phyloP scores from a whole-genome alignment of 1,284 basidiomycete species.

The Acaromyces ingoldii region DNA sequence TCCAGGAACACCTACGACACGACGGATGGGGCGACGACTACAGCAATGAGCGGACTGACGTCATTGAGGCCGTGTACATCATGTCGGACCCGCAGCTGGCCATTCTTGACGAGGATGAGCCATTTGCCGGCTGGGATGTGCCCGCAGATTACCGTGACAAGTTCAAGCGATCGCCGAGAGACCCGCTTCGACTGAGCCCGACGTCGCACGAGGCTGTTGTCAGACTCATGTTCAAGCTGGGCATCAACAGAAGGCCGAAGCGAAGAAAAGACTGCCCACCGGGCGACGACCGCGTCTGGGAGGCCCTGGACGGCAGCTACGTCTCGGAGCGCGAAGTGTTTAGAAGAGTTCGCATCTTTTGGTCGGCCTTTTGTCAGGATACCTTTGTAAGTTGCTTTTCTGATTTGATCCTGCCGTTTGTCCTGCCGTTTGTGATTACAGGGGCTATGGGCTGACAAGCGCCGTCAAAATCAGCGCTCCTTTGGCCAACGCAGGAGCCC shows the following conservation, averaged over 20 bases:
- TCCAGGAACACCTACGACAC: not conserved
- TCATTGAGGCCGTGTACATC: not conserved
- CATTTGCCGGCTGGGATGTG: no score
- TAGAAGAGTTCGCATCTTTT: slow-evolving; percentile 1
- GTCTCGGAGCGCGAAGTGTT: not conserved
- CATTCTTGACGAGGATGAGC: not conserved
- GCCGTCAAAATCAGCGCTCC: no score
- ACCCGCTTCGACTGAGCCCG: no score
- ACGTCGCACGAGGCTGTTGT: not conserved
- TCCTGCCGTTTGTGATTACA: no score
- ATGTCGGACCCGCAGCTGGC: slow-evolving; percentile 3
- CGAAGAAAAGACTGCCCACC: not conserved
- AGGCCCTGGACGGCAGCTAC: not conserved
- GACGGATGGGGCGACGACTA: not conserved
- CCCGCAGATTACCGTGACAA: no score
- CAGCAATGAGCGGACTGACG: not conserved
- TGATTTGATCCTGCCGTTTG: no score
- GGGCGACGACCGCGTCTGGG: not conserved
- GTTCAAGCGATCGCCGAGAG: no score
- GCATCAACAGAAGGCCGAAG: slow-evolving; percentile 1
- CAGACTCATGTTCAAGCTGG: not conserved
- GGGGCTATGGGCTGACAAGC: no score
- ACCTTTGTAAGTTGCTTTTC: no score
- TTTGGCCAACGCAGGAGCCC: not conserved
- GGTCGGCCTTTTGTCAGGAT: slow-evolving; percentile 1